Evolutionary conservation across 352 stramenopile genomes (phyloP).

Genomic region (Pythium vanterpoolii): DNA sequence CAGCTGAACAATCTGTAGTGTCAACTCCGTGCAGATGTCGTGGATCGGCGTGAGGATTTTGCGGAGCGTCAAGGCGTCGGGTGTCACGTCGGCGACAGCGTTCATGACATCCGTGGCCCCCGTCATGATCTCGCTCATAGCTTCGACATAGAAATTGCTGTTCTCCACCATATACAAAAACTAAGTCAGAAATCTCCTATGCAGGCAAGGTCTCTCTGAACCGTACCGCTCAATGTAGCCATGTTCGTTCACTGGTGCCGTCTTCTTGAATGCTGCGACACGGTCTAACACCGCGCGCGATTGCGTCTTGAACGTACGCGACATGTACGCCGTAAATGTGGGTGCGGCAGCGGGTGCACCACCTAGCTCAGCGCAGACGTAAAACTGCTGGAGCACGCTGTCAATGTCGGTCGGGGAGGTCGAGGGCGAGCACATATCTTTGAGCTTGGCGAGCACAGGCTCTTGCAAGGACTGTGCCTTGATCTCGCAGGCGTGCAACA

Average conservation of each 20-base stretch:
- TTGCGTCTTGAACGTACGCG: slow-evolving; percentile 52
- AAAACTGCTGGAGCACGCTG: slow-evolving; percentile 41
- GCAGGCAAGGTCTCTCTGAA: too few relatives aligned
- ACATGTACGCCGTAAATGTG: slow-evolving; percentile 42
- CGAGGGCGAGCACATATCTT: slow-evolving; percentile 32
- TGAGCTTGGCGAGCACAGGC: slow-evolving; percentile 40
- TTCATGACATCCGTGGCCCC: slow-evolving; percentile 78
- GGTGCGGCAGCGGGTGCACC: slow-evolving; percentile 26
- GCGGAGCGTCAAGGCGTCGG: slow-evolving; percentile 31
- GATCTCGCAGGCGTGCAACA: slow-evolving; percentile 68
- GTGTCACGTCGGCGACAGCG: slow-evolving; percentile 61
- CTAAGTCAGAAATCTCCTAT: neutral
- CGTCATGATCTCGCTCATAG: slow-evolving; percentile 64
- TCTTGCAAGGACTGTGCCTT: slow-evolving; percentile 51
- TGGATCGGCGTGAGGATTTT: slow-evolving; percentile 64
- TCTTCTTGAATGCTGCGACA: slow-evolving; percentile 46
- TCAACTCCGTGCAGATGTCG: slow-evolving; percentile 39
- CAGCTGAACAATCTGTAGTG: slow-evolving; percentile 69
- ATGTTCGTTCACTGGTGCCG: slow-evolving; percentile 64
- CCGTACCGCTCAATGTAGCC: slow-evolving; percentile 75
- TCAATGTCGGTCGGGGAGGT: slow-evolving; percentile 38
- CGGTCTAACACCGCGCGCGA: slow-evolving; percentile 47
- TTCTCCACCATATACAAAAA: too few relatives aligned
- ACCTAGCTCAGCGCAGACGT: slow-evolving; percentile 46
- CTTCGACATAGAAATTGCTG: slow-evolving; percentile 73